phyloP scores from a whole-genome alignment of 225 moss, liverwort and hornwort species.

The Rhytidiadelphus loreus region DNA sequence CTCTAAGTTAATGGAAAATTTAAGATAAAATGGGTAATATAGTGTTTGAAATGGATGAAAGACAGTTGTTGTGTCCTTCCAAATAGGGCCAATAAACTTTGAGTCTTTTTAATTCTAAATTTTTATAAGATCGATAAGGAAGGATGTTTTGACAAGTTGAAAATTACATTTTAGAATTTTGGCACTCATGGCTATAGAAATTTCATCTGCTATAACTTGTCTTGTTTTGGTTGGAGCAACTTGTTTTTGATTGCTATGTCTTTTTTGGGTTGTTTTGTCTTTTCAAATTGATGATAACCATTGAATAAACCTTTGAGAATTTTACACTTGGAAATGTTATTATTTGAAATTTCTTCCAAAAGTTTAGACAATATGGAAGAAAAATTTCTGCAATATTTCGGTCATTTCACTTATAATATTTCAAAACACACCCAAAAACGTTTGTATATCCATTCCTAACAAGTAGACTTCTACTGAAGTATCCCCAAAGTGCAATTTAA shows the following conservation, averaged over 20 bases:
- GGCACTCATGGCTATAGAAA: fast-evolving
- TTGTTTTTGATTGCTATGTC: background rate
- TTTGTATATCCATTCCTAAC: no score
- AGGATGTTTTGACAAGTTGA: background rate
- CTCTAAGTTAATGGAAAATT: background rate
- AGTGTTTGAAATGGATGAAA: background rate
- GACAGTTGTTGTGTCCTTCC: background rate
- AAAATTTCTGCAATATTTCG: fast-evolving
- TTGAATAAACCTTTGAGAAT: background rate
- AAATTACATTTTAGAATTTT: background rate
- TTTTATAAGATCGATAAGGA: background rate
- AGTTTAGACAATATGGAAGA: background rate
- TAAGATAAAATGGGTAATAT: background rate
- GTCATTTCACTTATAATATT: background rate
- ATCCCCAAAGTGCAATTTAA: no score
- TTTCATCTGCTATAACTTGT: no score
- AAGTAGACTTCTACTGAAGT: background rate
- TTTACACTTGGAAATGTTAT: fast-evolving
- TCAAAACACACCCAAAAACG: background rate
- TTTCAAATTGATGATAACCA: background rate
- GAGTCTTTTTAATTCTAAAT: background rate
- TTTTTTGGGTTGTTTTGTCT: background rate
- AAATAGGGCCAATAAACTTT: background rate
- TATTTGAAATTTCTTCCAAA: background rate
- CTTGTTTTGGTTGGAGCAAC: background rate